Base-by-base conservation (phyloP, 2,329 filamentous ascomycete genomes). In the Fusarium newnesense region DNA sequence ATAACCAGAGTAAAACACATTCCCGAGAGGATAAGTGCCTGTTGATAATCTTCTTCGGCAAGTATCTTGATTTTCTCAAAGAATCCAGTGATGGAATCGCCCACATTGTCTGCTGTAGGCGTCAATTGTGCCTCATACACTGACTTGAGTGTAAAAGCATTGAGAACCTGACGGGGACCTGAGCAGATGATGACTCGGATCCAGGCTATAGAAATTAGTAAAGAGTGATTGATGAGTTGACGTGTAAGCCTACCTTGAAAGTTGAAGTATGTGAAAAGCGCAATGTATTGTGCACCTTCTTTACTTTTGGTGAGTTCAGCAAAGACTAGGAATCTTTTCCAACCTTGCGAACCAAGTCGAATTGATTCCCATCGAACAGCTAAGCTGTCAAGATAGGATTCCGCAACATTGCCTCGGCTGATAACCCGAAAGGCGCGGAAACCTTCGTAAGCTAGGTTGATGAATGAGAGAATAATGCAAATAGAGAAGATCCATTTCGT, bases 401-500 rank as follows among this genome's bases (percentile, higher is more conserved):
- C 94, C 9, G 95, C 94, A 44, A 98, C 93, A 73, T 95, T 95
- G 62, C 94, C 94, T 65, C 94, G 90, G 75, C 87, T 91, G 81
- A 98, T 97, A 57, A 97, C 94, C 50, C 92, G 91, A 69, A 92
- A 84, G 32, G 96, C 95, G 60, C 93, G 90, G 53, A 97, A 80
- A 84, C 94, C 94, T 82, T 97, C 93, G 78, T 93, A 96, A 21
- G 84, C 86, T 34, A 97, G 87, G 74, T 98, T 93, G 73, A 94
- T 85, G 81, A 96, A 95, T 15, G 95, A 98, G 40, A 96, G 87
- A 72, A 98, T 92, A 79, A 99, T 98, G 81, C 95, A 97, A 63
- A 90, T 89, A 34, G 94, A 93, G 81, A 98, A 99, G 80, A 99
- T 95, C 95, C 95, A 98, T 84, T 96, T 97, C 18, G 94, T 93